Evolutionary conservation across 2,329 filamentous ascomycete species (phyloP).

Genomic region (Diaporthe citrichinensis): DNA sequence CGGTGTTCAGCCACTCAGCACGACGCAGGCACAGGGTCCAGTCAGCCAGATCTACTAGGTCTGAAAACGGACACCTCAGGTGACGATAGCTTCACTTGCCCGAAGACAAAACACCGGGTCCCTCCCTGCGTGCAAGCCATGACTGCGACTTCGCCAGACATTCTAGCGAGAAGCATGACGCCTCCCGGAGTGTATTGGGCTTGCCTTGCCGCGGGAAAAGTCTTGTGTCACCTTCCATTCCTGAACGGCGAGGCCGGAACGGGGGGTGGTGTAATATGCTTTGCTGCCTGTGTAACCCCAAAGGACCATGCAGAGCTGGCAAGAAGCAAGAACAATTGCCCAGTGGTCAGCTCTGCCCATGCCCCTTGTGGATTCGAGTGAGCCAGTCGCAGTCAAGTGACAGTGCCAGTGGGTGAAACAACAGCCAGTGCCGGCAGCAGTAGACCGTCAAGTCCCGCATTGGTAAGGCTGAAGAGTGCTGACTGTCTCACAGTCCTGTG

Average conservation of each 20-base stretch:
- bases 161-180: neutral
- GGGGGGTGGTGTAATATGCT: slow-evolving; percentile 8
- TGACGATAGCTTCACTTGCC: slow-evolving; percentile 26
- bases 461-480: slow-evolving; percentile 27
- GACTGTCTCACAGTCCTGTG: slow-evolving; percentile 23
- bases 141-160: neutral
- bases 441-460: neutral
- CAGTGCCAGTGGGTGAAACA: slow-evolving; percentile 17
- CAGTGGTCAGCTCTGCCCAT: slow-evolving; percentile 4
- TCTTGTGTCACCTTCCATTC: slow-evolving; percentile 23
- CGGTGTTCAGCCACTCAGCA: slow-evolving; percentile 20
- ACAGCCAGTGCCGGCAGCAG: slow-evolving; percentile 18
- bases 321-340: slow-evolving; percentile 22
- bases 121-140: neutral
- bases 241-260: slow-evolving; percentile 15
- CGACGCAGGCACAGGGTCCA: neutral
- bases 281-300: slow-evolving; percentile 15
- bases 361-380: neutral
- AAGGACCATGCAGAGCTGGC: slow-evolving; percentile 27
- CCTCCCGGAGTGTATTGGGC: neutral
- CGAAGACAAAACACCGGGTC: slow-evolving; percentile 5
- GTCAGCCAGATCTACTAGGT: neutral
- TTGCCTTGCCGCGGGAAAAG: neutral
- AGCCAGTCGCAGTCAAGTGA: slow-evolving; percentile 19
- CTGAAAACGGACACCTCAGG: neutral